Evolutionary conservation across 2,329 filamentous ascomycete genomes (phyloP), one percentile per base, ranked within the genome.

Genomic region (Fusarium denticulatum): DNA sequence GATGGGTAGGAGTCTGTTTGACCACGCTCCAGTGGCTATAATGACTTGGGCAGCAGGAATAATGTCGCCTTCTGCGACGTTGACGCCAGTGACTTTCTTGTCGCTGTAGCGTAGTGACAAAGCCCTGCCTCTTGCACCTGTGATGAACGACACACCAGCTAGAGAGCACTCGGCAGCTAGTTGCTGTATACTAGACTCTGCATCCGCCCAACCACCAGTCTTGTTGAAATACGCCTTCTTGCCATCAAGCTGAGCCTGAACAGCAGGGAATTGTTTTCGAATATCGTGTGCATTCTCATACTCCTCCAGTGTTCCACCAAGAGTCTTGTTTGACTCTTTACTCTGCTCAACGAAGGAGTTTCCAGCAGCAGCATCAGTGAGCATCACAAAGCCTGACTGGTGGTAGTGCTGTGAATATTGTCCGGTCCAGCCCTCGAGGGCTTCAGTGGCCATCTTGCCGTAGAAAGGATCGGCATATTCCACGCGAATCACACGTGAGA

Each of bases 11-110:
- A 82, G 53, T 4, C 75, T 57, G 20, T 80, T 81, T 20, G 90
- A 91, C 92, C 92, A 94, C 6, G 92, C 91, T 15, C 92, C 92
- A 3, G 91, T 88, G 3, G 92, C 90, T 7, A 94, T 82, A 3
- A 94, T 84, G 15, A 90, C 88, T 13, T 92, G 83, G 64, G 89
- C 87, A 4, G 90, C 91, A 3, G 80, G 80, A 10, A 93, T 72
- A 7, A 81, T 83, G 14, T 82, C 80, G 5, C 85, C 86, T 34
- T 77, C 65, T 0, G 76, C 69, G 2, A 77, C 70, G 13, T 79
- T 74, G 7, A 82, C 75, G 3, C 79, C 79, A 2, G 73, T 67
- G 7, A 81, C 75, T 16, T 55, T 72, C 5, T 52, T 34, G 7
- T 56, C 66, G 4, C 45, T 62, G 1, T 77, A 71, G 3, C 64